Conservation (phyloP, 371 early-diverging fungal species). For the Mucor racemosus region DNA sequence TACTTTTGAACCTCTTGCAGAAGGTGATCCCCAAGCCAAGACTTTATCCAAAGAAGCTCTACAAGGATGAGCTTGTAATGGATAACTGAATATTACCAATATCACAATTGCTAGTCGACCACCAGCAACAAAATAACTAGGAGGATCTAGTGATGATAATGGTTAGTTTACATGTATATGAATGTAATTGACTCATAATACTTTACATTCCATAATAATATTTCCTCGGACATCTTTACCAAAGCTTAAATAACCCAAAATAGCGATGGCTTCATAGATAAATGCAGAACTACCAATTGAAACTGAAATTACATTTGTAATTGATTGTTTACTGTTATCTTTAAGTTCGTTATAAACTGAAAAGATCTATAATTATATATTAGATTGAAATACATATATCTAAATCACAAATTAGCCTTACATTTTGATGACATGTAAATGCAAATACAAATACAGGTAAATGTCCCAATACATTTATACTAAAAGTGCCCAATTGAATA, state of each 20-base stretch:
- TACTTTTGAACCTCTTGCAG: constrained; percentile 33
- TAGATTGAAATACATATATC: too few relatives aligned
- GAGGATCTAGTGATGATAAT: constrained; percentile 54
- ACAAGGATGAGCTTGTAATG: constrained; percentile 97
- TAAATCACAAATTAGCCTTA: constrained; percentile 4
- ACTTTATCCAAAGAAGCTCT: constrained; percentile 93
- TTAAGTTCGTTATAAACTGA: constrained; percentile 91
- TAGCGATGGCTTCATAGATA: constrained; percentile 91
- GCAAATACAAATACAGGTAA: constrained; percentile 99
- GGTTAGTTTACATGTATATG: background rate
- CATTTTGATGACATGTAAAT: constrained; percentile 86
- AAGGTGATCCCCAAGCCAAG: constrained; percentile 16
- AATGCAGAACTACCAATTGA: constrained; percentile 82
- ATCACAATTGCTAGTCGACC: constrained; percentile 91
- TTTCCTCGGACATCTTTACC: constrained; percentile 89
- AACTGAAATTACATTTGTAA: constrained; percentile 69
- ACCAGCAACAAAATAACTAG: constrained; percentile 75
- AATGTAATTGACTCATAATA: background rate
- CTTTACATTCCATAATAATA: constrained; percentile 84
- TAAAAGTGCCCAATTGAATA: constrained; percentile 54
- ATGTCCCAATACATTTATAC: constrained; percentile 75
- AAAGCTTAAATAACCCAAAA: constrained; percentile 95
- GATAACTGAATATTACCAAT: constrained; percentile 94
- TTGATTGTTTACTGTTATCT: constrained; percentile 73
- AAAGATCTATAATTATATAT: constrained; percentile 67